Evolutionary conservation across 352 stramenopile genomes (phyloP).

Genomic region (Globisporangium splendens): DNA sequence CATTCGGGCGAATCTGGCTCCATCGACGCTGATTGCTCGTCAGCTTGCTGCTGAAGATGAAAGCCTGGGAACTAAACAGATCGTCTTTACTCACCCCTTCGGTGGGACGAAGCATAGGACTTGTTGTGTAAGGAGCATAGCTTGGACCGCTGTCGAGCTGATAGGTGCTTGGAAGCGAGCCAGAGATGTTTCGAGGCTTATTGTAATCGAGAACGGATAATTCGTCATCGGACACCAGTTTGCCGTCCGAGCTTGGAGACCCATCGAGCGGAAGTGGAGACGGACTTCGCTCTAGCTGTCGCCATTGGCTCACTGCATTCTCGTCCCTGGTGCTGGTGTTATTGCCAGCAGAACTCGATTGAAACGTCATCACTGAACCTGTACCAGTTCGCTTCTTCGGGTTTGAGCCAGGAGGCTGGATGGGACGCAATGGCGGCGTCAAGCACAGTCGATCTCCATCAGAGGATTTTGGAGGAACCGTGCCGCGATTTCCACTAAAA

Average conservation of each 20-base stretch:
- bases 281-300: slow-evolving; percentile 36
- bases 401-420: slow-evolving; percentile 31
- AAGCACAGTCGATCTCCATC: slow-evolving; percentile 42
- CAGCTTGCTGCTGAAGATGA: slow-evolving; percentile 76
- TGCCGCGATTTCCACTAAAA: slow-evolving; percentile 18
- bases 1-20: slow-evolving; percentile 90
- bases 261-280: slow-evolving; percentile 41
- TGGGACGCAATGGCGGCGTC: slow-evolving; percentile 44
- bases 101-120: slow-evolving; percentile 45
- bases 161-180: slow-evolving; percentile 64
- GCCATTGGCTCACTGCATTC: slow-evolving; percentile 31
- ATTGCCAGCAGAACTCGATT: slow-evolving; percentile 33
- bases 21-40: slow-evolving; percentile 94
- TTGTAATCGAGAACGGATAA: slow-evolving; percentile 16
- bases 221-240: slow-evolving; percentile 31
- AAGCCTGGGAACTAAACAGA: slow-evolving; percentile 72
- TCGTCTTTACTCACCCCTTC: slow-evolving; percentile 55
- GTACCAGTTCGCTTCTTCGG: slow-evolving; percentile 37
- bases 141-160: slow-evolving; percentile 43
- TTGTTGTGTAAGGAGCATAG: slow-evolving; percentile 47
- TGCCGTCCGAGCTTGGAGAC: slow-evolving; percentile 28
- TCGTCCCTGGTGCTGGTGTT: slow-evolving; percentile 11
- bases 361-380: slow-evolving; percentile 25
- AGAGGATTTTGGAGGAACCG: slow-evolving; percentile 30
- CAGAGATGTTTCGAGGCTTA: slow-evolving; percentile 34